These are phyloP conservation scores for Hypoxylon sp. DNA, from an alignment of 2,329 filamentous ascomycete species.

Conservation along the genomic window DNA sequence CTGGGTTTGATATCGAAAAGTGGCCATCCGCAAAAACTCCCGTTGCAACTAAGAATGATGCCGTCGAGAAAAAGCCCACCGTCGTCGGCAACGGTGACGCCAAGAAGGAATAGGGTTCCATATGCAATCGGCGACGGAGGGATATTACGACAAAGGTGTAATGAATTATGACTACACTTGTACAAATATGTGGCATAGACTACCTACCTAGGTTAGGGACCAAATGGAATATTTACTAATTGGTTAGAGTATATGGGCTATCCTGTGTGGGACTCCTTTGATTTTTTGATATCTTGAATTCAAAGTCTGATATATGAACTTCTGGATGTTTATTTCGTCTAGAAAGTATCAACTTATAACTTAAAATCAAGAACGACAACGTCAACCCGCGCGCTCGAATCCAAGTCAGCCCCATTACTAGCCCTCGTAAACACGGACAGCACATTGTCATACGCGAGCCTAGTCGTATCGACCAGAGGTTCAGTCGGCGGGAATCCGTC, in stretches of 20 bases:
- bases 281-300: background rate
- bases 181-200: conserved; percentile 38
- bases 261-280: background rate
- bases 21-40: conserved; percentile 33
- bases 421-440: conserved; percentile 56
- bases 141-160: conserved; percentile 20
- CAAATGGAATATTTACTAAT: conserved; percentile 26
- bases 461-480: conserved; percentile 58
- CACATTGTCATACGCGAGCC: conserved; percentile 56
- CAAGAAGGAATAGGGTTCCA: conserved; percentile 39
- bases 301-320: background rate
- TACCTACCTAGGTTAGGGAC: conserved; percentile 19
- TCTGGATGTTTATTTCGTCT: background rate
- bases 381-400: conserved; percentile 40
- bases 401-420: conserved; percentile 14
- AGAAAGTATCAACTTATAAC: conserved; percentile 39
- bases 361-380: conserved; percentile 59
- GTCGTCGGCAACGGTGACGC: conserved; percentile 35
- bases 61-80: conserved; percentile 9
- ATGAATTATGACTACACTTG: conserved; percentile 40
- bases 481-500: conserved; percentile 57
- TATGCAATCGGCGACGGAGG: conserved; percentile 20
- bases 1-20: conserved; percentile 45
- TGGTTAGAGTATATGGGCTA: conserved; percentile 8
- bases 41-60: background rate